Conservation (phyloP, 495 filamentous ascomycete species). For the Collariella sp. region DNA sequence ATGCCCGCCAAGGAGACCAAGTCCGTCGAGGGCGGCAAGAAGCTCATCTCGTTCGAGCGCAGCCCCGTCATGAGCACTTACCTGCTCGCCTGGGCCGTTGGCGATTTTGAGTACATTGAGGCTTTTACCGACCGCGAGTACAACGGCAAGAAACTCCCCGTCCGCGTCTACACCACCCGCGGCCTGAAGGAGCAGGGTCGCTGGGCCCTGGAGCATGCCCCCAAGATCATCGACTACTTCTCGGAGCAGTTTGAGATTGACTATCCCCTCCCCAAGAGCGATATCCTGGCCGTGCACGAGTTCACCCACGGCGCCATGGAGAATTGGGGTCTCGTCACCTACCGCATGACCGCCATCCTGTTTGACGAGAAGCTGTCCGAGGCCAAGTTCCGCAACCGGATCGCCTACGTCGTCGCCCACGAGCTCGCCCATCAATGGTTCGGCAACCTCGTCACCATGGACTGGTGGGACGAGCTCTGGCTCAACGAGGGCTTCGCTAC, state of each 20-base stretch:
- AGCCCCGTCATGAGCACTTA: conserved; percentile 97
- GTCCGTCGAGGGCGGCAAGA: conserved; percentile 53
- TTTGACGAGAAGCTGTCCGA: conserved; percentile 90
- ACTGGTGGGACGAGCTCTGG: conserved; percentile 93
- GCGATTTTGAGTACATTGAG: conserved; percentile 95
- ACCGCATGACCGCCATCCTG: conserved; percentile 84
- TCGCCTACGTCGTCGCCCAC: conserved; percentile 91
- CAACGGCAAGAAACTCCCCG: conserved; percentile 79
- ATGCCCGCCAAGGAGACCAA: conserved; percentile 73
- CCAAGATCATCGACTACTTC: conserved; percentile 87
- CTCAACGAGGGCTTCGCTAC: conserved; percentile 96
- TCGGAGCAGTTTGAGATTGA: conserved; percentile 91
- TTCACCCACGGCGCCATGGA: conserved; percentile 60
- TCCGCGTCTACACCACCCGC: conserved; percentile 88
- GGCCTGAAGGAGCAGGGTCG: conserved; percentile 82
- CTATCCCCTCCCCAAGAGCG: conserved; percentile 91
- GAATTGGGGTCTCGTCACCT: conserved; percentile 95
- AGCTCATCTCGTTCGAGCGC: conserved; percentile 74
- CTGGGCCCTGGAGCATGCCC: conserved; percentile 78
- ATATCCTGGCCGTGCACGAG: conserved; percentile 93
- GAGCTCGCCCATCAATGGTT: conserved; percentile 99
- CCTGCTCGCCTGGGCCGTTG: conserved; percentile 89
- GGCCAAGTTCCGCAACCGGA: conserved; percentile 74
- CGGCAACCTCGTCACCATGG: conserved; percentile 87
- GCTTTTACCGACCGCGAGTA: conserved; percentile 80